Evolutionary conservation across 2,329 filamentous ascomycete genomes (phyloP).

Genomic region (Sporothrix curviconia): DNA sequence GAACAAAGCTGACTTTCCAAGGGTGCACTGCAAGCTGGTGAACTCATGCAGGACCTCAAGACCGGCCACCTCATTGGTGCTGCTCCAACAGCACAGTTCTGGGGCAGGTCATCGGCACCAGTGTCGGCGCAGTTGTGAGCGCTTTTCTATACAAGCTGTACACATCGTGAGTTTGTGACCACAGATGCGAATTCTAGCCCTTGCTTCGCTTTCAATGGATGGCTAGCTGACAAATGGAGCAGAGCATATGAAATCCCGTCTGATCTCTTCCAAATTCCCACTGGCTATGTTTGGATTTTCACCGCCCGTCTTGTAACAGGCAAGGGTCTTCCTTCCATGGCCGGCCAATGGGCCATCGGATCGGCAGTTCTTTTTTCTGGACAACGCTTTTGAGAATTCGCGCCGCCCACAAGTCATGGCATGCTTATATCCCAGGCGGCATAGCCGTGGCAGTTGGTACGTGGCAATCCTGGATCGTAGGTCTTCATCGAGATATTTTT

Average conservation of each 20-base stretch:
- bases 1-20: constrained; percentile 56
- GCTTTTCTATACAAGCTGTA: constrained; percentile 87
- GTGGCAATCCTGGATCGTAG: constrained; percentile 14
- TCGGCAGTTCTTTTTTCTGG: constrained; percentile 68
- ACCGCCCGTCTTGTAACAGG: constrained; percentile 90
- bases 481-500: not conserved
- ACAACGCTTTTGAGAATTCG: constrained; percentile 66
- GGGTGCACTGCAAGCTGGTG: constrained; percentile 85
- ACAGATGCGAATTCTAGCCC: no score
- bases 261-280: constrained; percentile 86
- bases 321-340: constrained; percentile 77
- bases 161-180: constrained; percentile 44
- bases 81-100: constrained; percentile 91
- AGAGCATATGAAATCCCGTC: constrained; percentile 84
- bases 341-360: constrained; percentile 68
- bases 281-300: constrained; percentile 95
- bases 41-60: constrained; percentile 95
- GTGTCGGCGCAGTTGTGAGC: constrained; percentile 77
- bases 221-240: not conserved
- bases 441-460: constrained; percentile 89
- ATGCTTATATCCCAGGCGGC: constrained; percentile 75
- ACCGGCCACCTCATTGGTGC: constrained; percentile 90
- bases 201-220: not conserved
- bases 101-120: constrained; percentile 90
- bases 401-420: constrained; percentile 54